These are phyloP conservation scores for Scheffersomyces stipitis DNA, from an alignment of 805 yeast species.

Conservation along the genomic window DNA sequence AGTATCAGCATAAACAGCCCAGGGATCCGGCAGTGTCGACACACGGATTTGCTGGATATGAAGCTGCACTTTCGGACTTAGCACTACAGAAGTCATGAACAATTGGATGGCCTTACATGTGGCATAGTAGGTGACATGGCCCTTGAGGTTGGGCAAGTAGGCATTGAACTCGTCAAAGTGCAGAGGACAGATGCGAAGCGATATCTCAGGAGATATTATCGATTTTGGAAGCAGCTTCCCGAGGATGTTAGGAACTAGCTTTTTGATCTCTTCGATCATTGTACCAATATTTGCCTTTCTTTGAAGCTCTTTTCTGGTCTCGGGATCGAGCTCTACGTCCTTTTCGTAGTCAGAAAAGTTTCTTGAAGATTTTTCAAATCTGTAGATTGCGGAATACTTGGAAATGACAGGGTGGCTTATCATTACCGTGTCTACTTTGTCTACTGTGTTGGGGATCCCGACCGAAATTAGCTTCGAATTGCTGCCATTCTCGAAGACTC, in stretches of 20 bases:
- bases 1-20: constrained; percentile 37
- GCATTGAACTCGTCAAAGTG: constrained; percentile 44
- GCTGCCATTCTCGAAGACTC: too few relatives aligned
- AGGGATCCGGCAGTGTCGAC: constrained; percentile 23
- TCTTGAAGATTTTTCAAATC: too few relatives aligned
- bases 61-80: constrained; percentile 51
- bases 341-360: too few relatives aligned
- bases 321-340: neutral
- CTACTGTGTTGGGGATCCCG: too few relatives aligned
- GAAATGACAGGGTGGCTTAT: too few relatives aligned
- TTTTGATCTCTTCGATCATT: constrained; percentile 48
- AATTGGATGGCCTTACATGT: constrained; percentile 57
- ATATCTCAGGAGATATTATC: constrained; percentile 45
- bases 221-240: constrained; percentile 43
- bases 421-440: too few relatives aligned
- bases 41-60: constrained; percentile 49
- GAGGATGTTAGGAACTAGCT: constrained; percentile 52
- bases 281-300: constrained; percentile 54
- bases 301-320: constrained; percentile 18
- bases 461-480: too few relatives aligned
- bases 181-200: constrained; percentile 57
- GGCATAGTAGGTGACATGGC: constrained; percentile 54
- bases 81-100: constrained; percentile 52
- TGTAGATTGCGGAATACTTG: too few relatives aligned
- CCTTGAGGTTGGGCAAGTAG: constrained; percentile 55